These are phyloP conservation scores for Curvularia spicifera DNA, from an alignment of 2,329 filamentous ascomycete species.

Conservation along the genomic window DNA sequence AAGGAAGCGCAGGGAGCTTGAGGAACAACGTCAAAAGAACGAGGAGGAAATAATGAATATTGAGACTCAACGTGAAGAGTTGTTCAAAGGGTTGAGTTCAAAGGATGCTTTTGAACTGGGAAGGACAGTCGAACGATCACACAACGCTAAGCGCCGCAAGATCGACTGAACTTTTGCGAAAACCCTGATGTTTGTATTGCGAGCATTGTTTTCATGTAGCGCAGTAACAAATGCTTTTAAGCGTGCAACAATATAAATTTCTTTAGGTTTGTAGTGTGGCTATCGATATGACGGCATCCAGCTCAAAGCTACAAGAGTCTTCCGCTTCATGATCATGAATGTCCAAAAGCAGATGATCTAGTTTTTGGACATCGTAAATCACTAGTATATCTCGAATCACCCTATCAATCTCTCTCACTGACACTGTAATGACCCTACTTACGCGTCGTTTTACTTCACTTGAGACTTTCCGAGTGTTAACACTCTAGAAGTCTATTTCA, in stretches of 20 bases:
- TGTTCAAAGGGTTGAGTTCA: neutral
- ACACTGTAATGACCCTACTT: too few species aligned
- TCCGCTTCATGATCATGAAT: neutral
- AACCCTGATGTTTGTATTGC: neutral
- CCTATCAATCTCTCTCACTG: neutral
- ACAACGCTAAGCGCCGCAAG: neutral
- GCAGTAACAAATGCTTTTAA: neutral
- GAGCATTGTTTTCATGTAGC: neutral
- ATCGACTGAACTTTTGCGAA: neutral
- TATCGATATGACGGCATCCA: neutral
- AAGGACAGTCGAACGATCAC: neutral
- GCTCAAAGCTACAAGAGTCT: neutral
- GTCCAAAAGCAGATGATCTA: neutral
- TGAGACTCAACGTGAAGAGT: neutral
- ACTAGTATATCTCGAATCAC: neutral
- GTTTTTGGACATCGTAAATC: neutral
- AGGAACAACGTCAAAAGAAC: neutral
- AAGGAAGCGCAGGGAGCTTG: neutral
- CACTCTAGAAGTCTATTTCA: neutral
- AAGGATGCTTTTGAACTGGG: neutral
- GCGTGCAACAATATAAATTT: neutral
- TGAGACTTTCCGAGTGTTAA: too few species aligned
- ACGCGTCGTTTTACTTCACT: too few species aligned
- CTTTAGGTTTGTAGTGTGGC: neutral
- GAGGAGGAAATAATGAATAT: neutral